phyloP scores from a whole-genome alignment of 305 asterid species.

The Fraxinus xanthoxyloides region DNA sequence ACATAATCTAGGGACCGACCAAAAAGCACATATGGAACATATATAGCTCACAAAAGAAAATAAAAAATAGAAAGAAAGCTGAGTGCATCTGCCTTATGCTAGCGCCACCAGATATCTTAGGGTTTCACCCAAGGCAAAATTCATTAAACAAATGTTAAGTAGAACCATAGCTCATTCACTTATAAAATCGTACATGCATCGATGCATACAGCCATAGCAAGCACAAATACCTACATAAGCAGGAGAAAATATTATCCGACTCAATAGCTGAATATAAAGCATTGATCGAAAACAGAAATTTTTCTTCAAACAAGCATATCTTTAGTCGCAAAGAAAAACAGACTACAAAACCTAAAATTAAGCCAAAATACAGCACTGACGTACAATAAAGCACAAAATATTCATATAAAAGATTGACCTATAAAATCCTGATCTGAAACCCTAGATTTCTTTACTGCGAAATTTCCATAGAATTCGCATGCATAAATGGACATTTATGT shows the following conservation, averaged over 20 bases:
- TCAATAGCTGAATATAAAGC: not conserved
- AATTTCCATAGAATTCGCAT: not conserved
- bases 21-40: not conserved
- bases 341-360: not conserved
- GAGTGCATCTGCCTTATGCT: not conserved
- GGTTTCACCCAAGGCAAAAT: not conserved
- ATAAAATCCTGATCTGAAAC: slow-evolving; percentile 36
- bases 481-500: not conserved
- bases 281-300: not conserved
- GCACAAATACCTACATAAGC: not conserved
- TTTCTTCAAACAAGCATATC: not conserved
- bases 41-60: not conserved
- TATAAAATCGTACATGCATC: not conserved
- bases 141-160: not conserved
- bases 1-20: not conserved
- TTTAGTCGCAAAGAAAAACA: not conserved
- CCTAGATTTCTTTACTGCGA: slow-evolving; percentile 24
- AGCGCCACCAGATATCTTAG: not conserved
- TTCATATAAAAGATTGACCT: not conserved
- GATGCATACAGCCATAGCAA: not conserved
- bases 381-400: not conserved
- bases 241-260: not conserved
- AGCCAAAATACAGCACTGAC: not conserved
- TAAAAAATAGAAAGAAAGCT: not conserved
- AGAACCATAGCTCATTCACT: not conserved